Percentiles rank a stretch among this genome's conserved stretches.
Evolutionary conservation across 2,329 filamentous ascomycete species (phyloP).

Genomic region (Exophiala oligosperma): DNA sequence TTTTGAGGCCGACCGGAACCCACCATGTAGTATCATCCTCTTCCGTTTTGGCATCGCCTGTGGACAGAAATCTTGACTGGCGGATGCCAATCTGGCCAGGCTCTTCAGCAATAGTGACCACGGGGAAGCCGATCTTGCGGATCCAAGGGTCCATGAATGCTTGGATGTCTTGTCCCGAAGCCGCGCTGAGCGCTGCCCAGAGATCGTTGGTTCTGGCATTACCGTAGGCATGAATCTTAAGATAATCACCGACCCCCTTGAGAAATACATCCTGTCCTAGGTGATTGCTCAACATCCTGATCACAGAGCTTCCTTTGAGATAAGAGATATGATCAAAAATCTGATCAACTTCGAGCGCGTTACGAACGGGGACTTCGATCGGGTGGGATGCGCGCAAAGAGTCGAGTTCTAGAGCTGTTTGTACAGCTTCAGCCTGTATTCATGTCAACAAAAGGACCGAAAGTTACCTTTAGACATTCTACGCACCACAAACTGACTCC

Average conservation of each 20-base stretch:
- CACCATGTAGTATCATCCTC: constrained; percentile 95
- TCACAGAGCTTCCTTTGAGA: constrained; percentile 91
- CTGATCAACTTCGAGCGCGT: constrained; percentile 94
- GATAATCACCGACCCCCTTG: constrained; percentile 83
- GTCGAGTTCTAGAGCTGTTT: constrained; percentile 87
- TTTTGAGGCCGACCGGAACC: constrained; percentile 84
- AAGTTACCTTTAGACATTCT: constrained; percentile 55
- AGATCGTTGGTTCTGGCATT: constrained; percentile 90
- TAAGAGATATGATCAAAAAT: constrained; percentile 98
- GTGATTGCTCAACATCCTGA: constrained; percentile 92
- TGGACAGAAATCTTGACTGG: constrained; percentile 87
- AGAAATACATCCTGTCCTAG: constrained; percentile 87
- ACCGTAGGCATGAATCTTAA: constrained; percentile 81
- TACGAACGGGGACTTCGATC: constrained; percentile 91
- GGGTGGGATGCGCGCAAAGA: constrained; percentile 89
- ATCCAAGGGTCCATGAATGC: constrained; percentile 94
- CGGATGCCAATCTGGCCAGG: constrained; percentile 77
- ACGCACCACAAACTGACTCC: constrained; percentile 88
- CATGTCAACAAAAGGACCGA: constrained; percentile 38
- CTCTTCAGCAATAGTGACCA: constrained; percentile 82
- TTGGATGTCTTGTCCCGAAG: constrained; percentile 82
- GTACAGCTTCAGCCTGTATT: constrained; percentile 78
- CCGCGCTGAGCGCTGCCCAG: constrained; percentile 84
- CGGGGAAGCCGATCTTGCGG: constrained; percentile 89
- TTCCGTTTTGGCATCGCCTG: constrained; percentile 84